phyloP scores from a whole-genome alignment of 2,329 filamentous ascomycete species.

The Pseudogymnoascus sp. region DNA sequence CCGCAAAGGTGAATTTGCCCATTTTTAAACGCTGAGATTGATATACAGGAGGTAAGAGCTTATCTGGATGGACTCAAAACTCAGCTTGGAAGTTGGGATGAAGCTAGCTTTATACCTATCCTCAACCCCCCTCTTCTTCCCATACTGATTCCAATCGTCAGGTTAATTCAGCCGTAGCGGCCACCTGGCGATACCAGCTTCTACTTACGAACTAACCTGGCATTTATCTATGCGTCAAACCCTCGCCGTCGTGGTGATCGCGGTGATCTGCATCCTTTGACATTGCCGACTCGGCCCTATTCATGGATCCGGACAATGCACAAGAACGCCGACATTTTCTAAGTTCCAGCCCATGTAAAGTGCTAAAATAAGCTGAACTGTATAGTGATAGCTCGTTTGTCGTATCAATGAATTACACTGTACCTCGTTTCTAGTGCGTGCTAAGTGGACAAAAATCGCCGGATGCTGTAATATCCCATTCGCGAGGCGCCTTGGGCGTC shows the following conservation, averaged over 20 bases:
- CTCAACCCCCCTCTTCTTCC: not conserved
- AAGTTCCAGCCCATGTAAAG: not conserved
- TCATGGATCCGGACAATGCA: not conserved
- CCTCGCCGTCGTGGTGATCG: not conserved
- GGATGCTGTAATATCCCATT: not conserved
- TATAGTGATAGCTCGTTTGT: not conserved
- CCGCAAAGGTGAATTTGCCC: not conserved
- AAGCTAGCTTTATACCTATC: not conserved
- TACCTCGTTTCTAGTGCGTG: not conserved
- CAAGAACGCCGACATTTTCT: not conserved
- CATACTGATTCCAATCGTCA: not conserved
- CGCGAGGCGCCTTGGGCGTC: not conserved
- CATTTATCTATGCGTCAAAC: not conserved
- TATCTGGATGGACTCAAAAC: not conserved
- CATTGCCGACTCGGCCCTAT: slow-evolving; percentile 3
- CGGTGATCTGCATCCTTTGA: not conserved
- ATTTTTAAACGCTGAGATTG: not conserved
- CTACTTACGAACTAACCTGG: not conserved
- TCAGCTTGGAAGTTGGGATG: not conserved
- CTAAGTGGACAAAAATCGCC: not conserved
- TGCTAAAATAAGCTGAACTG: not conserved
- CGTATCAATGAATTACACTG: not conserved
- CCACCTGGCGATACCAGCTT: not conserved
- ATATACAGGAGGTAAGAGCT: not conserved
- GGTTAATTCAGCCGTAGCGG: not conserved